Base-by-base conservation (phyloP, 1,284 basidiomycete genomes). In the Anthracocystis setariae region DNA sequence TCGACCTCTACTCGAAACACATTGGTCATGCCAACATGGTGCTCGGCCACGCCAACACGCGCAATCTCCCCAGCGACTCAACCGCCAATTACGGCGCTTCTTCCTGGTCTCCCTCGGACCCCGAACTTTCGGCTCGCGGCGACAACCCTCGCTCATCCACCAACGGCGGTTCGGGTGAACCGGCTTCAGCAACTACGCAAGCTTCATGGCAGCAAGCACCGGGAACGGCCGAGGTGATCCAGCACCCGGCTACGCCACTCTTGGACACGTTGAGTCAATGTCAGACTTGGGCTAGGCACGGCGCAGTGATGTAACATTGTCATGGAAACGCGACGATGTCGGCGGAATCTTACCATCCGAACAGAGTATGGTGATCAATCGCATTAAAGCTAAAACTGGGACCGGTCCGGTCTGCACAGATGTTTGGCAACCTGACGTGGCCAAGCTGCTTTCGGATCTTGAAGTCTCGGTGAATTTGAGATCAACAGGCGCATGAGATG, bases 21-120 rank as follows among this genome's bases (percentile, higher is more conserved):
- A 67, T 67, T 39, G 64, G 57, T 1, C 64, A 67, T 27, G 64
- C 64, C 8, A 67, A 67, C 20, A 60, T 61, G 64, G 64, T 67
- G 24, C 53, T 67, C 43, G 51, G 57, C 18, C 64, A 67, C 46
- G 38, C 40, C 33, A 37, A 37, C 18, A 9, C 18, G 29, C 57
- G 32, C 24, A 17, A 12, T 3, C 18, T 9, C 35, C 33, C 10
- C 43, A 46, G 12, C 32, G 46, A 17, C n/a, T 25, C 32, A 29
- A 32, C 13, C 23, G 15, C 23, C 21, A 17, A 15, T 4, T 29
- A 25, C 25, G 43, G 24, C 25, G 40, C 20, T 8, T 17, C 48
- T 12, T 33, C 50, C 1, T 65, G 62, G 62, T 54, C 50, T 20
- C 62, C 62, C 4, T 23, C 46, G 1, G 60, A 54, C 17, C 25